Evolutionary conservation across 73 alveolate genomes (phyloP), one percentile per base, ranked within the genome.

Genomic region (Effrenium voratum): DNA sequence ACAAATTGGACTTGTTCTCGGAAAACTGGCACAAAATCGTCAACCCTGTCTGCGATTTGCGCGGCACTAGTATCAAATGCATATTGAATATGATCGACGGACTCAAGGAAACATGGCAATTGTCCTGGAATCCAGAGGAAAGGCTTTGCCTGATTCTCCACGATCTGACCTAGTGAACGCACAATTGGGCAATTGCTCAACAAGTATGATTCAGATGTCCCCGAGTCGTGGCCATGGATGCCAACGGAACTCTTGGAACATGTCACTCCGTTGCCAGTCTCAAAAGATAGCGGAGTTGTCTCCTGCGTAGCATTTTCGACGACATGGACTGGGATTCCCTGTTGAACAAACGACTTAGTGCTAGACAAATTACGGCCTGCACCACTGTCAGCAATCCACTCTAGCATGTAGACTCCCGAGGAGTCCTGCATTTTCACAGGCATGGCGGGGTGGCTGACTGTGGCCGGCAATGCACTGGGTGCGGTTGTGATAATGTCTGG

Each of bases 371-470:
- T 76, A 38, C 93, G 93, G 19, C 93, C 93, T 41, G 93, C 93
- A n/a, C 93, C 93, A 49, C 77, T 49, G 22, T 52, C 93, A 55
- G 93, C 93, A 82, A 82, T 82, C 93, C 93, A 82, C 52, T 82
- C 93, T 15, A 82, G 40, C 2, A 59, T 10, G 19, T 57, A 40
- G 16, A 34, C 34, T n/a, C 93, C 93, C 52, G 45, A 5, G 2
- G 5, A 4, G 44, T 45, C 88, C 41, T 43, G 40, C 44, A 24
- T 60, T 15, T 60, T 57, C 5, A 75, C 41, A n/a, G 41, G 5
- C 1, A 57, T 57, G 40, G 19, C 38, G 36, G 36, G 59, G 59
- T 36, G 36, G 19, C 59, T 6, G 34, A 75, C 1, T 6, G 41
- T 12, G 2, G 86, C 86, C 24, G 87, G 87, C 60, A 76, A 5